Base-by-base conservation (phyloP, 768 basidiomycete species). In the Cystobasidium ongulense region DNA sequence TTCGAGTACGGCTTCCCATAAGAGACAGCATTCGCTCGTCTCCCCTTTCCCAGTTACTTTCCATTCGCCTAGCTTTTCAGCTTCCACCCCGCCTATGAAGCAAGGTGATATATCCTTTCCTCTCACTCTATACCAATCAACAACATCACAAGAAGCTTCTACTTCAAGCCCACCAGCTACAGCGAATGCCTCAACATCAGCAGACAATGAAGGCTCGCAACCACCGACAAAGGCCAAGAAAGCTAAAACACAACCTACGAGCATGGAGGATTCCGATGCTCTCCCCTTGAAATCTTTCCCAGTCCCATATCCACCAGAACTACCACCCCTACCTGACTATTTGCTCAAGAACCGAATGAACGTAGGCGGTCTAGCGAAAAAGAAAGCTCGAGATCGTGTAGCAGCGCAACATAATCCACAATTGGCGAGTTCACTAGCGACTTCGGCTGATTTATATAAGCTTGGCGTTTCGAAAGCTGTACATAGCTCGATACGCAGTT, bases 1-100 rank as follows among this genome's bases (percentile, higher is more conserved):
- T 33, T 38, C 36, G 15, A 61, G 57, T n/a, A 11, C 63, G 35
- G 63, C 63, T 11, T 38, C 36, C 7, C 65, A 67, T 53, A 25
- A 41, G 35, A 13, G 65, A 50, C 65, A 67, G 27, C 46, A 39
- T 25, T 67, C 65, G 11, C 43, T 53, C 17, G 50, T 52, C 15
- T 71, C 68, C 10, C 68, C 68, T 13, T 71, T 57, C 31, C 68
- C 68, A 7, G 54, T 71, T 36, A 71, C 68, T n/a, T 71, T 57
- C 35, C 68, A 54, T n/a, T 71, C 68, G 15, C 68, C 68, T 35
- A 17, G 50, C 31, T 71, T 71, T 35, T 46, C 68, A 57, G 68
- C 68, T 59, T 35, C 33, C 1, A 54, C 53, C 27, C 35, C 29
- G 35, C 53, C 68, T 2, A 3, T 46, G 2, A 64, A 64, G 63